Percentiles rank a stretch among this genome's conserved stretches.
phyloP scores from a whole-genome alignment of 108 stramenopile genomes.

The Cyclotella choctawhatcheeana region DNA sequence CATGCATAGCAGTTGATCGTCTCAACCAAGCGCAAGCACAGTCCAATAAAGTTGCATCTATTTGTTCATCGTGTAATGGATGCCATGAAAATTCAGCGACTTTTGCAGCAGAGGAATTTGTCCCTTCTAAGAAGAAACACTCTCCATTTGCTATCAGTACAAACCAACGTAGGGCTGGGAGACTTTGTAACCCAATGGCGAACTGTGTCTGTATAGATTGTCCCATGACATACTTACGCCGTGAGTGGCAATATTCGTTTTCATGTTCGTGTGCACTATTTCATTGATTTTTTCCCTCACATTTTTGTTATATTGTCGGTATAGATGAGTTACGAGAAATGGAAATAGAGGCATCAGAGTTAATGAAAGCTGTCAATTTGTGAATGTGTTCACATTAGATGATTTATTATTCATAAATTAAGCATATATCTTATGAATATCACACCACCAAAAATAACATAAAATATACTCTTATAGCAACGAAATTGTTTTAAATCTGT shows the following conservation, averaged over 20 bases:
- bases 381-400: neutral
- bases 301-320: too few relatives aligned
- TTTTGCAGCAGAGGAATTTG: conserved; percentile 53
- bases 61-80: conserved; percentile 74
- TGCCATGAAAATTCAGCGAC: conserved; percentile 72
- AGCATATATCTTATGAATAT: too few relatives aligned
- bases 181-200: conserved; percentile 69
- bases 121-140: conserved; percentile 21
- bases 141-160: conserved; percentile 6
- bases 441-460: neutral
- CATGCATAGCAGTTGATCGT: conserved; percentile 52
- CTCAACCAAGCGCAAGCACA: conserved; percentile 61
- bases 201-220: conserved; percentile 90
- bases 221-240: conserved; percentile 78
- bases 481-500: neutral
- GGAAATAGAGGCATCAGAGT: conserved; percentile 66
- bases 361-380: conserved; percentile 47
- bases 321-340: conserved; percentile 69
- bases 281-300: too few relatives aligned
- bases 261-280: too few relatives aligned
- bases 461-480: neutral
- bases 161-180: conserved; percentile 20
- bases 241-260: too few relatives aligned
- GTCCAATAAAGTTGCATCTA: conserved; percentile 59
- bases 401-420: neutral